Conservation (phyloP, 768 basidiomycete species). For the Mycena maculata region DNA sequence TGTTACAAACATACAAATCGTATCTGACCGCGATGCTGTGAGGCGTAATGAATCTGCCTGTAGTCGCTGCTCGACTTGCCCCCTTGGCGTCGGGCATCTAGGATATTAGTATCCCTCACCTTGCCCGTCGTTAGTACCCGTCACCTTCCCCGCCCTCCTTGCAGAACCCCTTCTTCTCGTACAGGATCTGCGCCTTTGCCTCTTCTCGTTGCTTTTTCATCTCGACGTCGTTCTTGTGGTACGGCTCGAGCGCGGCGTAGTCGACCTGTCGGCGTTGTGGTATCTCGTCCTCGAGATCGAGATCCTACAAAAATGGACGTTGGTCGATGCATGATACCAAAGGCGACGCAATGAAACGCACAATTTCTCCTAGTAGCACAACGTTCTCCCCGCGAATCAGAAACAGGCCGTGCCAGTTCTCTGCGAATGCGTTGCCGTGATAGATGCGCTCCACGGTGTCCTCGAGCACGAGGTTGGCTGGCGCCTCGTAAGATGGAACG, state of each 20-base stretch:
- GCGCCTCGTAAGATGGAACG: constrained; percentile 4
- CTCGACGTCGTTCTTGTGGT: constrained; percentile 80
- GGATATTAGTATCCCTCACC: constrained; percentile 25
- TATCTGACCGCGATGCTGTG: constrained; percentile 35
- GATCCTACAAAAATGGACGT: constrained; percentile 66
- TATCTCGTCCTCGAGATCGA: constrained; percentile 92
- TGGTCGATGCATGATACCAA: constrained; percentile 14
- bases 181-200: constrained; percentile 83
- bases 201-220: constrained; percentile 86
- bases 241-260: constrained; percentile 73
- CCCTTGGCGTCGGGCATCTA: constrained; percentile 1
- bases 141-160: constrained; percentile 97
- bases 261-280: constrained; percentile 78
- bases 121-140: constrained; percentile 73
- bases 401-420: constrained; percentile 89
- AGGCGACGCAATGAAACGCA: constrained; percentile 54
- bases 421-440: constrained; percentile 88
- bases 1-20: constrained; percentile 33
- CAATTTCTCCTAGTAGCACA: constrained; percentile 95
- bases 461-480: constrained; percentile 97
- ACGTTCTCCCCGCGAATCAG: constrained; percentile 99
- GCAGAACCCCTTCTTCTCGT: constrained; percentile 88
- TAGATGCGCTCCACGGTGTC: constrained; percentile 96
- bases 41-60: constrained; percentile 43
- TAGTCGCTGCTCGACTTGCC: constrained; percentile 19